Conservation (phyloP, 2,329 filamentous ascomycete species). For the Aspergillus thermomutatus region DNA sequence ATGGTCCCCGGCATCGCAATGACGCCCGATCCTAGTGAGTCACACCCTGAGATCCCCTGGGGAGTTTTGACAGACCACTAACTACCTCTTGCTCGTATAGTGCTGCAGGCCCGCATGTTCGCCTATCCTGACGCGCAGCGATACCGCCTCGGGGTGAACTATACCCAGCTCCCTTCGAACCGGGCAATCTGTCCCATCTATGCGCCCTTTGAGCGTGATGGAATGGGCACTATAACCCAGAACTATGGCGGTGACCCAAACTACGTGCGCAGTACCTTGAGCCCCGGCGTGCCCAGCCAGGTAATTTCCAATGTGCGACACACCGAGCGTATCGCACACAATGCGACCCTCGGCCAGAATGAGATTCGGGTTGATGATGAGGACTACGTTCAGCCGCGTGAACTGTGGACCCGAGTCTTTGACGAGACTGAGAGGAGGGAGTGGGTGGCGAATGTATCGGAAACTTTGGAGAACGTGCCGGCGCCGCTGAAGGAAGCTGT, state of each 20-base stretch:
- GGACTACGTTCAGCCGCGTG: slow-evolving; percentile 30
- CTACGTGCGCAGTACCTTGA: slow-evolving; percentile 42
- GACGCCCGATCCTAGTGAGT: slow-evolving; percentile 55
- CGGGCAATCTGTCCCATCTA: slow-evolving; percentile 37
- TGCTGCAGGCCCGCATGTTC: slow-evolving; percentile 60
- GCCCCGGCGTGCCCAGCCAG: slow-evolving; percentile 15
- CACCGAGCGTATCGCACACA: slow-evolving; percentile 17
- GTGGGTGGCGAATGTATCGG: slow-evolving; percentile 22
- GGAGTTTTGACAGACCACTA: background rate
- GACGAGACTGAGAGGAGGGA: slow-evolving; percentile 20
- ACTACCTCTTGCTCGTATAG: slow-evolving; percentile 26
- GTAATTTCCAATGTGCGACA: slow-evolving; percentile 19
- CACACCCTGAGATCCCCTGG: background rate
- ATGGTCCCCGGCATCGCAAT: slow-evolving; percentile 62
- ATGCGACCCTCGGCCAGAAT: slow-evolving; percentile 21
- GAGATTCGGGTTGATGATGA: slow-evolving; percentile 24
- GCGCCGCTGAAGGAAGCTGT: slow-evolving; percentile 13
- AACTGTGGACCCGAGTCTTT: slow-evolving; percentile 28
- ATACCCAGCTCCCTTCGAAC: slow-evolving; percentile 40
- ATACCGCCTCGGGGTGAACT: slow-evolving; percentile 41
- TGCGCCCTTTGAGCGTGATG: slow-evolving; percentile 52
- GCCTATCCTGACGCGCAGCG: slow-evolving; percentile 55
- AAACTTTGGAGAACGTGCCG: slow-evolving; percentile 22
- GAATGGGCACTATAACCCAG: slow-evolving; percentile 35
- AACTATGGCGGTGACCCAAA: slow-evolving; percentile 61